Evolutionary conservation across 1,139 yeast species (phyloP).

Genomic region (Debaryomyces singareniensis): DNA sequence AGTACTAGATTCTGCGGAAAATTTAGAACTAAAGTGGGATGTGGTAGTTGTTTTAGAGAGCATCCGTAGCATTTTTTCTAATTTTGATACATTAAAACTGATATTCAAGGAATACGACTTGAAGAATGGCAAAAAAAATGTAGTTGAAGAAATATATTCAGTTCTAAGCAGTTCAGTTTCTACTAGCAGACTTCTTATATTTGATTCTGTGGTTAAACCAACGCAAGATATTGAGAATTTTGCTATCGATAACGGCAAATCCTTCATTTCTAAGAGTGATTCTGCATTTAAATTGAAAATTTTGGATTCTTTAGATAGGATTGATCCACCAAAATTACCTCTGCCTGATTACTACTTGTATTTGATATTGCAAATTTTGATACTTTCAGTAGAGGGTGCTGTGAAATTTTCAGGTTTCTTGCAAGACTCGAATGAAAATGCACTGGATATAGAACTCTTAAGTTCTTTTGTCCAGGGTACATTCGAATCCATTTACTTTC

Average conservation of each 20-base stretch:
- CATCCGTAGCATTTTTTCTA: conserved; percentile 53
- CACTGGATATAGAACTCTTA: conserved; percentile 22
- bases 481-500: conserved; percentile 40
- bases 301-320: conserved; percentile 72
- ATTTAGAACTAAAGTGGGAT: conserved; percentile 53
- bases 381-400: conserved; percentile 61
- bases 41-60: conserved; percentile 67
- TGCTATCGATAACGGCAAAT: conserved; percentile 5
- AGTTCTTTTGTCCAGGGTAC: conserved; percentile 31
- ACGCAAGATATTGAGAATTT: conserved; percentile 3
- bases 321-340: conserved; percentile 56
- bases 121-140: conserved; percentile 49
- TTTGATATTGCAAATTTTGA: conserved; percentile 50
- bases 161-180: conserved; percentile 30
- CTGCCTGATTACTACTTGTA: conserved; percentile 61
- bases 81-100: conserved; percentile 43
- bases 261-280: conserved; percentile 16
- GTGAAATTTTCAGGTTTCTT: conserved; percentile 47
- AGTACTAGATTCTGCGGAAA: conserved; percentile 20
- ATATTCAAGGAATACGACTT: conserved; percentile 63
- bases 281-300: conserved; percentile 46
- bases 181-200: conserved; percentile 28
- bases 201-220: conserved; percentile 27
- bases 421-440: too few relatives aligned
- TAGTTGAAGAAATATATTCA: conserved; percentile 51